Evolutionary conservation across 371 early-diverging fungal species (phyloP).

Genomic region (Rhizopus sp.): DNA sequence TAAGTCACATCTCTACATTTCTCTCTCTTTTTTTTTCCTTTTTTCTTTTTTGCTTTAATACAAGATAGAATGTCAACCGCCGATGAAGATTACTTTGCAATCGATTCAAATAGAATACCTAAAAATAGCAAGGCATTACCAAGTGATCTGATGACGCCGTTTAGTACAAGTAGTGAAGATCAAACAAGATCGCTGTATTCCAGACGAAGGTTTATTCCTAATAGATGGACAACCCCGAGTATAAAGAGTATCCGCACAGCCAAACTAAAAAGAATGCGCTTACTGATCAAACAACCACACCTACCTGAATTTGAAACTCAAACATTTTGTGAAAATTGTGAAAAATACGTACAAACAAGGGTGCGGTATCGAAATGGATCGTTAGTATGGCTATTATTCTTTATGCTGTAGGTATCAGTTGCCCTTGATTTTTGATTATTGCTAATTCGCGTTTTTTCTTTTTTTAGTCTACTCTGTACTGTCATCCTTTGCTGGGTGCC

Average conservation of each 20-base stretch:
- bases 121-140: too few species aligned
- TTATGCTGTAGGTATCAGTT: slow-evolving; percentile 34
- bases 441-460: background rate
- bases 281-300: slow-evolving; percentile 20
- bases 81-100: too few species aligned
- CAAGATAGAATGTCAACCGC: too few species aligned
- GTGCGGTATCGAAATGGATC: slow-evolving; percentile 42
- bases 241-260: background rate
- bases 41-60: too few species aligned
- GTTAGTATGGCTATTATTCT: slow-evolving; percentile 34
- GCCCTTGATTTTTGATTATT: slow-evolving; percentile 1
- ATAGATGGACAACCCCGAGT: background rate
- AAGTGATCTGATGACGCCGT: too few species aligned
- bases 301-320: slow-evolving; percentile 45
- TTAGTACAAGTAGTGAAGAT: too few species aligned
- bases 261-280: slow-evolving; percentile 15
- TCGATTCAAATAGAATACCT: too few species aligned
- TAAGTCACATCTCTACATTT: background rate
- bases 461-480: slow-evolving; percentile 36
- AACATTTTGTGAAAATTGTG: slow-evolving; percentile 35
- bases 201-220: too few species aligned
- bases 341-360: slow-evolving; percentile 38
- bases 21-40: background rate
- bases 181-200: too few species aligned
- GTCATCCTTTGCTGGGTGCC: slow-evolving; percentile 45